A percentile compares a stretch with the other conserved stretches of the same genome.
These are phyloP conservation scores for Pseudogymnoascus sp. DNA, from an alignment of 2,329 filamentous ascomycete genomes.

Conservation along the genomic window DNA sequence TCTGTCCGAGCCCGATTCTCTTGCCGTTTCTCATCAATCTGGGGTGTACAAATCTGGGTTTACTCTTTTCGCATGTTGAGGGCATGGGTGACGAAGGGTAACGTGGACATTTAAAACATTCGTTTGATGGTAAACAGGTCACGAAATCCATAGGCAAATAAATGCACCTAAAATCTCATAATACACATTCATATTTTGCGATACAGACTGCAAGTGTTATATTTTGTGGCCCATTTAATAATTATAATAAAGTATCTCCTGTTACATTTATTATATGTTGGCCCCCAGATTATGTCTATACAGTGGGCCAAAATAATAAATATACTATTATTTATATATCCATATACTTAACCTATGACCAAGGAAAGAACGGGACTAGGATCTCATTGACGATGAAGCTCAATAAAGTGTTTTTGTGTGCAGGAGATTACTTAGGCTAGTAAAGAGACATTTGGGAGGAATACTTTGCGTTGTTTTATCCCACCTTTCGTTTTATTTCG, in stretches of 20 bases:
- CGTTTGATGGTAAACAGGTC: background rate
- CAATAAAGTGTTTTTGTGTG: too few species aligned
- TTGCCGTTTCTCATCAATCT: background rate
- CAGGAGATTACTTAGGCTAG: too few species aligned
- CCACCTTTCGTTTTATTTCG: too few species aligned
- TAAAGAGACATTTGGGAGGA: too few species aligned
- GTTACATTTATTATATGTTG: background rate
- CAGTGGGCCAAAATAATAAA: background rate
- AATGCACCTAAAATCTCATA: conserved; percentile 3
- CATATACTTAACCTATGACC: too few species aligned
- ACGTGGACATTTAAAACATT: background rate
- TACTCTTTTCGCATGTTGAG: conserved; percentile 1
- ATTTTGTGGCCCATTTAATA: background rate
- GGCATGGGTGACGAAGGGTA: background rate
- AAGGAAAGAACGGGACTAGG: too few species aligned
- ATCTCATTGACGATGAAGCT: too few species aligned
- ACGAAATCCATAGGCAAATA: conserved; percentile 6
- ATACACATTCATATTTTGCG: background rate
- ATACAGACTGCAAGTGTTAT: background rate
- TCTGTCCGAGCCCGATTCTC: conserved; percentile 1
- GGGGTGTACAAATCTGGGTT: conserved; percentile 6
- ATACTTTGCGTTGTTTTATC: too few species aligned
- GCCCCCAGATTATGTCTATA: background rate
- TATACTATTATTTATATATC: background rate
- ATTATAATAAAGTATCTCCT: background rate